These are phyloP conservation scores for Penicillium canariense DNA, from an alignment of 495 filamentous ascomycete genomes.

Conservation along the genomic window DNA sequence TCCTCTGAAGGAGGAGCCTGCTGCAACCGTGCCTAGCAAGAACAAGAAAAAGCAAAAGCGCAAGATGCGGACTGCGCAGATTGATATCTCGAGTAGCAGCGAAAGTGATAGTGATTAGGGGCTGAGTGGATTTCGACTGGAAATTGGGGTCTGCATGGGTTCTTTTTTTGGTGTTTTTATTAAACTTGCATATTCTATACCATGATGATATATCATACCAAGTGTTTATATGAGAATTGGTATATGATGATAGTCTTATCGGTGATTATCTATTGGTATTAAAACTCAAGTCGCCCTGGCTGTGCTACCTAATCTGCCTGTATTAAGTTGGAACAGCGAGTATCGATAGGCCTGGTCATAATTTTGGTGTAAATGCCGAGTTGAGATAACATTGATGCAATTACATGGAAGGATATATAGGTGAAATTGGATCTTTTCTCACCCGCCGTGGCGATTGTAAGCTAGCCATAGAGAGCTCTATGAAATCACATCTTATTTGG, in stretches of 20 bases:
- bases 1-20: slow-evolving; percentile 11
- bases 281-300: neutral
- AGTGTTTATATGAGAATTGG: slow-evolving; percentile 1
- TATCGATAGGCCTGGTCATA: no score
- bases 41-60: slow-evolving; percentile 34
- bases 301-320: no score
- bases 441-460: no score
- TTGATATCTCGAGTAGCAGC: slow-evolving; percentile 32
- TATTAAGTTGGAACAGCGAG: no score
- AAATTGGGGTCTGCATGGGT: neutral
- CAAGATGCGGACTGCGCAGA: slow-evolving; percentile 25
- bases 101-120: slow-evolving; percentile 32
- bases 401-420: no score
- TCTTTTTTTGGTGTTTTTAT: slow-evolving; percentile 2
- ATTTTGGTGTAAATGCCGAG: no score
- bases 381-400: no score
- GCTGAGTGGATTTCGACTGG: neutral
- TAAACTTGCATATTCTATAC: neutral
- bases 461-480: no score
- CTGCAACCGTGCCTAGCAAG: slow-evolving; percentile 4
- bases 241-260: neutral
- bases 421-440: no score
- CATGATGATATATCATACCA: slow-evolving; percentile 6
- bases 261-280: neutral
- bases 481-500: no score